Percentiles rank a stretch among this genome's conserved stretches.
phyloP scores from a whole-genome alignment of 306 rosid species.

The Citrullus mucosospermus region DNA sequence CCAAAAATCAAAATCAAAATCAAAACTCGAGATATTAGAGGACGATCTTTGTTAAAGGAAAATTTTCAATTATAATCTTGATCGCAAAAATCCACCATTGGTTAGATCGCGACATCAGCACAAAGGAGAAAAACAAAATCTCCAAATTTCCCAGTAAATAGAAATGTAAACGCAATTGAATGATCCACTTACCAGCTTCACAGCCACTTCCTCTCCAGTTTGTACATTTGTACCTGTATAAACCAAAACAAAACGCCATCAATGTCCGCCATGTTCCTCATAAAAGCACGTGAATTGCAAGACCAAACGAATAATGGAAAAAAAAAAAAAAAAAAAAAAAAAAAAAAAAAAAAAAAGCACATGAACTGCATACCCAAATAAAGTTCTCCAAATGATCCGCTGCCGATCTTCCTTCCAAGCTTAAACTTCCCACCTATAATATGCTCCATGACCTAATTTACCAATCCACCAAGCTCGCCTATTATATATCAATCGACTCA shows the following conservation, averaged over 20 bases:
- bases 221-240: slow-evolving; percentile 66
- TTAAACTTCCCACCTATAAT: slow-evolving; percentile 84
- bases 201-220: slow-evolving; percentile 98
- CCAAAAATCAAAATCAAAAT: not conserved
- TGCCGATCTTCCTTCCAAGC: slow-evolving; percentile 96
- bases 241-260: not conserved
- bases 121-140: not conserved
- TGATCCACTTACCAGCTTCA: slow-evolving; percentile 71
- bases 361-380: slow-evolving; percentile 48
- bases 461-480: not conserved
- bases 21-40: not conserved
- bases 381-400: slow-evolving; percentile 98
- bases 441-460: slow-evolving; percentile 60
- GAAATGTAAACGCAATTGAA: not conserved
- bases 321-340: no score
- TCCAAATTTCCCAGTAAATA: not conserved
- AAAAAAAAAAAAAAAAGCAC: not conserved
- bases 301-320: not conserved
- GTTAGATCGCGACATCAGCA: not conserved
- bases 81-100: not conserved
- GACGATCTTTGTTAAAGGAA: not conserved
- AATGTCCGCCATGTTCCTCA: not conserved
- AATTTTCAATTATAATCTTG: not conserved
- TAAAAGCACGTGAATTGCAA: not conserved
- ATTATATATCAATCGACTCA: not conserved